phyloP scores from a whole-genome alignment of 1,284 basidiomycete species.

The Ceratobasidium sp. region DNA sequence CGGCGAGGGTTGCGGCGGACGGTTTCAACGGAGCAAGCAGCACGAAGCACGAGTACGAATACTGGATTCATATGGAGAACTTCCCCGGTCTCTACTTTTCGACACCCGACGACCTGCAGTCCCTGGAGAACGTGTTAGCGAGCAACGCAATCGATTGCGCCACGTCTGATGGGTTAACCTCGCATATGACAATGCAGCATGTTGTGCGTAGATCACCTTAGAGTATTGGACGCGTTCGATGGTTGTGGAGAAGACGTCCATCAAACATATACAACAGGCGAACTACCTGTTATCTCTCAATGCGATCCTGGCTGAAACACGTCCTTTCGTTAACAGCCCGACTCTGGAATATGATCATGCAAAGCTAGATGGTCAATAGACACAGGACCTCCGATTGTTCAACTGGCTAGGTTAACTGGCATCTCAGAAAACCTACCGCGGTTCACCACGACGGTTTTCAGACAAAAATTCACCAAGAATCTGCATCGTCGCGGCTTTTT shows the following conservation, averaged over 20 bases:
- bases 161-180: slow-evolving; percentile 37
- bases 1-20: neutral
- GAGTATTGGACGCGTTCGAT: slow-evolving; percentile 7
- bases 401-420: slow-evolving; percentile 27
- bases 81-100: slow-evolving; percentile 31
- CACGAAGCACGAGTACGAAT: slow-evolving; percentile 36
- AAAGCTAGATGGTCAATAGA: slow-evolving; percentile 31
- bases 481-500: no score
- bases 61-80: slow-evolving; percentile 44
- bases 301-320: neutral
- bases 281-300: neutral
- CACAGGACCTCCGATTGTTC: slow-evolving; percentile 25
- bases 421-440: slow-evolving; percentile 17
- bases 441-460: no score
- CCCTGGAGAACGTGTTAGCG: slow-evolving; percentile 21
- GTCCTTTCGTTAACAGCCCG: slow-evolving; percentile 16
- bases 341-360: slow-evolving; percentile 30
- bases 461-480: no score
- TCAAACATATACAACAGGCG: slow-evolving; percentile 33
- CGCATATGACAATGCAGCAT: slow-evolving; percentile 29
- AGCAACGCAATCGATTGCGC: slow-evolving; percentile 24
- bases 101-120: slow-evolving; percentile 9
- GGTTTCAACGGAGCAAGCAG: slow-evolving; percentile 12
- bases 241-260: neutral
- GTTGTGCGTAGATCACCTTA: slow-evolving; percentile 1